Evolutionary conservation across 164 flowering plant genomes (phyloP).

Genomic region (Sedum album): DNA sequence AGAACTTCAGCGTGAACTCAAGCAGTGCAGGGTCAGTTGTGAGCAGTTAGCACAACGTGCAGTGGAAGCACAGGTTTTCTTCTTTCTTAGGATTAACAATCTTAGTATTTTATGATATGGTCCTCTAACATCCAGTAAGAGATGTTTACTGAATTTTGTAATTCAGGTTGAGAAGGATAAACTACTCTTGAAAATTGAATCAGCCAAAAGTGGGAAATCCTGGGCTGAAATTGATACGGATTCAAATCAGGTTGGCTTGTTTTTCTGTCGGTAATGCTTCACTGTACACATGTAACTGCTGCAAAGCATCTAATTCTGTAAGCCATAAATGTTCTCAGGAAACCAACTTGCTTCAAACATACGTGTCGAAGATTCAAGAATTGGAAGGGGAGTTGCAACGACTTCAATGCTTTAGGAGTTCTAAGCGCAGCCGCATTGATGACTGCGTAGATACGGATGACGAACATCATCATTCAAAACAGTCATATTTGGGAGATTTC

Average conservation of each 20-base stretch:
- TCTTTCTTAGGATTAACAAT: not conserved
- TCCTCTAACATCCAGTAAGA: too few species aligned
- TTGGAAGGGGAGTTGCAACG: conserved; percentile 63
- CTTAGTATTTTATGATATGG: not conserved
- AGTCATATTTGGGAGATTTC: conserved; percentile 20
- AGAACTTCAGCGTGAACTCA: conserved; percentile 66
- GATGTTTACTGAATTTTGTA: not conserved
- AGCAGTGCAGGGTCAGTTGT: conserved; percentile 36
- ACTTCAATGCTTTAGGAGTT: conserved; percentile 29
- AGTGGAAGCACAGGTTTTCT: conserved; percentile 72
- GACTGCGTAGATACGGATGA: conserved; percentile 59
- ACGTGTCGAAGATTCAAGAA: conserved; percentile 70
- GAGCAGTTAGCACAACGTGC: conserved; percentile 66
- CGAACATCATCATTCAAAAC: conserved; percentile 30
- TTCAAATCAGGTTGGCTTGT: conserved; percentile 38
- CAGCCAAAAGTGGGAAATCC: conserved; percentile 61
- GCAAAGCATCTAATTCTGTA: not conserved
- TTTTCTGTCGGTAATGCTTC: not conserved
- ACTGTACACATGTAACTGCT: not conserved
- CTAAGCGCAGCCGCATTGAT: conserved; percentile 22
- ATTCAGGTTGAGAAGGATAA: conserved; percentile 82
- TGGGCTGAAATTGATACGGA: conserved; percentile 68
- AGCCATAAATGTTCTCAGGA: conserved; percentile 32
- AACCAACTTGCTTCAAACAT: conserved; percentile 44
- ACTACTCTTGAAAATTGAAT: conserved; percentile 67